A percentile compares a stretch with the other conserved stretches of the same genome.
Conservation (phyloP, 2,329 filamentous ascomycete species). For the Zalaria obscura region DNA sequence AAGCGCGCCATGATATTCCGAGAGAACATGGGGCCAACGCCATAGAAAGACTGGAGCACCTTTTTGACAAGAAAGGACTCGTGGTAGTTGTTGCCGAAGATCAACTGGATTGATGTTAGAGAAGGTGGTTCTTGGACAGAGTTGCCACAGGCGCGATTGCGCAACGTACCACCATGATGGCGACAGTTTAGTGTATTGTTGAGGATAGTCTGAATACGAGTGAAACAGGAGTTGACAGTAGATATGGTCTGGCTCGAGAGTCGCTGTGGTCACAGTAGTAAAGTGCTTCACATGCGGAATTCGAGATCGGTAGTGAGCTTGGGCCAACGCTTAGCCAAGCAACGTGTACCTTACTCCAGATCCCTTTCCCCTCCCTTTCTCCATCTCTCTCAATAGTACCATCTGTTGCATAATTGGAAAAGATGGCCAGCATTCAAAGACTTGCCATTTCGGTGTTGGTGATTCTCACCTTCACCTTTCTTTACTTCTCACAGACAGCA, state of each 20-base stretch:
- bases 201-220: no score
- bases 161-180: no score
- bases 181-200: no score
- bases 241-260: no score
- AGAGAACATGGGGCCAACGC: conserved; percentile 57
- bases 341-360: not conserved
- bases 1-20: conserved; percentile 72
- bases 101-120: conserved; percentile 34
- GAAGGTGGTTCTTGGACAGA: not conserved
- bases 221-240: no score
- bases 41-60: conserved; percentile 75
- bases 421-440: conserved; percentile 63
- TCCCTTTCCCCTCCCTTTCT: conserved; percentile 1
- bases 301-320: no score
- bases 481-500: conserved; percentile 61
- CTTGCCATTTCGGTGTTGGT: conserved; percentile 59
- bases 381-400: conserved; percentile 3
- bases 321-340: no score
- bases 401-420: conserved; percentile 18
- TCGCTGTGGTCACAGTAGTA: no score
- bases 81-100: conserved; percentile 74
- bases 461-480: conserved; percentile 58
- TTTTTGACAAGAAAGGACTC: conserved; percentile 58
- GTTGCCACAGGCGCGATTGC: no score
- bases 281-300: no score